Evolutionary conservation across 2,329 filamentous ascomycete species (phyloP).

Genomic region (Fusarium buxicola): DNA sequence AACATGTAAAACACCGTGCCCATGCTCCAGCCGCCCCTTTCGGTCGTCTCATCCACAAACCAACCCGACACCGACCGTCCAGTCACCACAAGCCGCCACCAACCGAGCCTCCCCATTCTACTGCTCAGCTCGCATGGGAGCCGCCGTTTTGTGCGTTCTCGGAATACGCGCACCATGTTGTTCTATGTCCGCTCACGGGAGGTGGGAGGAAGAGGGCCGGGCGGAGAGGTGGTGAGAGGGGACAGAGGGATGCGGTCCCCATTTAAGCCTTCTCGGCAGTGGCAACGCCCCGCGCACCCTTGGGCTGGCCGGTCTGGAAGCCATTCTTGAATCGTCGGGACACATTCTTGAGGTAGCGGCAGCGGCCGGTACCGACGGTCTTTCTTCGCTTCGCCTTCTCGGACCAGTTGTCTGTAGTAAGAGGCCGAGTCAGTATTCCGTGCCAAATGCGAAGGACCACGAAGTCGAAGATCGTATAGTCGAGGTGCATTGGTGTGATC

Average conservation of each 20-base stretch:
- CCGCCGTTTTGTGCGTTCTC: constrained; percentile 22
- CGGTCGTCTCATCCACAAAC: constrained; percentile 35
- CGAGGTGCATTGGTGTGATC: constrained; percentile 9
- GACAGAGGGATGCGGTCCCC: constrained; percentile 34
- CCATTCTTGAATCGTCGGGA: constrained; percentile 96
- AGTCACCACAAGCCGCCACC: constrained; percentile 32
- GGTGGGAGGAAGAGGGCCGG: constrained; percentile 22
- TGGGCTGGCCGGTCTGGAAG: constrained; percentile 91
- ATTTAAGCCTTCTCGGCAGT: constrained; percentile 52
- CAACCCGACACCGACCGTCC: constrained; percentile 33
- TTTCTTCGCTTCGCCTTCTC: constrained; percentile 99
- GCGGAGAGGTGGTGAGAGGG: constrained; percentile 32
- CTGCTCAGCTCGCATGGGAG: constrained; percentile 21
- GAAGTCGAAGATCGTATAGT: constrained; percentile 21
- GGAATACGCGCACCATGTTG: constrained; percentile 7
- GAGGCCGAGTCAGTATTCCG: constrained; percentile 33
- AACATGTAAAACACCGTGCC: constrained; percentile 53
- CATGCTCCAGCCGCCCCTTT: constrained; percentile 50
- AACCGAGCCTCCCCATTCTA: constrained; percentile 23
- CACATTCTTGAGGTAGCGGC: constrained; percentile 93
- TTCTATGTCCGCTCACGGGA: constrained; percentile 22
- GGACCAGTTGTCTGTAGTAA: constrained; percentile 90
- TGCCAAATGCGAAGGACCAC: constrained; percentile 4
- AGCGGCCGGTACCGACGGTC: constrained; percentile 97
- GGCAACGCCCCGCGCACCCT: constrained; percentile 78